Base-by-base conservation (phyloP, 768 basidiomycete species). In the Macrolepiota albuminosa region DNA sequence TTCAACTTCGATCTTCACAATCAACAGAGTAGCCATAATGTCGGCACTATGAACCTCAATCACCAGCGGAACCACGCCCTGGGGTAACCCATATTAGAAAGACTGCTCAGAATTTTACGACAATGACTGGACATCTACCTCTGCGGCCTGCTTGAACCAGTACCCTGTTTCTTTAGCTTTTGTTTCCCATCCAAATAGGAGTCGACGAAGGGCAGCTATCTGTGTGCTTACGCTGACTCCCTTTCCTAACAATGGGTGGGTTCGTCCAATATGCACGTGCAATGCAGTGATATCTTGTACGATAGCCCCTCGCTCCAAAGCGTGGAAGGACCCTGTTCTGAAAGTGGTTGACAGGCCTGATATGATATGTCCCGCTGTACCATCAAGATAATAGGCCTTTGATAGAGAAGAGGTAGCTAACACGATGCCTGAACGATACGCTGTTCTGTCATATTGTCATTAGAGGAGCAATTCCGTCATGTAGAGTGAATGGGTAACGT, bases 21-120 rank as follows among this genome's bases (percentile, higher is more conserved):
- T 76, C 49, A 93, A 70, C 37, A 93, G 72, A 1, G 82, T 80
- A 3, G 87, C 85, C 80, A 93, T 91, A 31, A 85, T 80, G 66
- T 93, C 89, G 14, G 86, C 86, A 66, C 77, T 87, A 62, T 85
- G 75, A 6, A 86, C 86, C 40, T 86, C 80, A 18, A 91, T 73
- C 5, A 92, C 84, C 45, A 93, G 71, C 1, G 88, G 85, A 40
- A 89, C 72, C 9, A 83, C 73, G 18, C 88, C 86, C 82, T 87
- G 58, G 48, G 31, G 10, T 26, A 39, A 43, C 24, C 31, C 51
- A 54, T n/a, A 37, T 57, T 51, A 62, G 33, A 66, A 59, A 43
- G 51, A 43, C 9, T 43, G n/a, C 18, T 18, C 6, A 16, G 21
- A 33, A 50, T 31, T 31, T 49, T 40, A 40, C 37, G 18, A 40